Evolutionary conservation across 768 basidiomycete species (phyloP), one percentile per base, ranked within the genome.

Genomic region (Boletellus sp.): DNA sequence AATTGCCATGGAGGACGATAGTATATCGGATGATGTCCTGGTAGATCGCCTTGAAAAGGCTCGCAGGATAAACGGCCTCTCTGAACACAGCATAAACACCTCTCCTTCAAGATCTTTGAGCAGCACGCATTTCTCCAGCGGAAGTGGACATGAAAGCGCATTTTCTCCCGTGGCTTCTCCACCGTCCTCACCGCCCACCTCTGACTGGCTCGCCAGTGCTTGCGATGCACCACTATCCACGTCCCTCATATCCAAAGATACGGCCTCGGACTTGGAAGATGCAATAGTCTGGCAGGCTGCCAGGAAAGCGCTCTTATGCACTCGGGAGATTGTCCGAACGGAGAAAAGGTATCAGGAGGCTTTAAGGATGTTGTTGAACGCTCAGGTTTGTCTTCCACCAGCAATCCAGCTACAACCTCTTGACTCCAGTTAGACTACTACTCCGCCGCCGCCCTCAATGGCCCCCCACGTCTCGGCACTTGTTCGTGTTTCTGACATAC

Each of bases 401-500:
- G 7, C 24, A 39, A 38, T 15, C 12, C n/a, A 8, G 41, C 43
- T 15, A 19, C 41, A 41, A 3, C 15, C 23, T 52, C 36, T 49
- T 42, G 48, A 42, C 38, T 39, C 16, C 17, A 53, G 68, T 36
- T n/a, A 73, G 69, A 52, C 72, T 37, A 24, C 65, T 8, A 63
- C 74, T 7, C 70, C 74, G 1, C 78, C 81, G 19, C 78, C 83
- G 8, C 66, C 78, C 16, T 67, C 77, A 13, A 77, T 86, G 72
- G 59, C 74, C 19, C 61, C 72, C 10, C 77, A 85, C 54, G 67
- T 81, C 13, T 77, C 72, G 16, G 73, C 70, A 8, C 74, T 87
- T 11, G 69, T 81, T 32, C 57, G 61, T 16, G 77, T 72, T 17
- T 85, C 83, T 24, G 73, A 78, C 45, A 64, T 64, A 16, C 69